Base-by-base conservation (phyloP, 208 protist genomes). In the Crithidia acanthocephali region DNA sequence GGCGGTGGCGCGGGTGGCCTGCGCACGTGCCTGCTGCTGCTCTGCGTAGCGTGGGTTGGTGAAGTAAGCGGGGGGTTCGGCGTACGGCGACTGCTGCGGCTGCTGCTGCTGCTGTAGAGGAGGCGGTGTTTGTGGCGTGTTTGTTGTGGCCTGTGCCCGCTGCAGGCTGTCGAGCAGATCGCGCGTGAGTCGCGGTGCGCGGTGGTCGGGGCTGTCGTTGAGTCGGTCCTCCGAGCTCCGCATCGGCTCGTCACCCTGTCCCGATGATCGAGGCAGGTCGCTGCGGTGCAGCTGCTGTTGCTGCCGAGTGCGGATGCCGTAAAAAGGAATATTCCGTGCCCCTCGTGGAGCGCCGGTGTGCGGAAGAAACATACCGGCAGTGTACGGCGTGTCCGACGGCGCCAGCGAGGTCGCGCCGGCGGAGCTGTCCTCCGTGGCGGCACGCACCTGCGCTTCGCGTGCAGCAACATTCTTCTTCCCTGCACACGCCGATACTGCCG, bases 131-230 rank as follows among this genome's bases (percentile, higher is more conserved):
- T 42, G 22, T 56, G 42, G 3, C 18, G 45, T n/a, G 5, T 32
- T 66, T 5, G 44, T 9, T 15, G 44, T 45, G 10, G 30, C 45
- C 45, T 66, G 44, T 20, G 60, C 45, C 3, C 47, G 23, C 35
- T 76, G 70, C 4, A 76, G 60, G 2, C n/a, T 37, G 32, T 64
- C 62, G 10, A 76, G 70, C 37, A 52, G 47, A 15, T 37, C 55
- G 1, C 62, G 51, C 7, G 70, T 76, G 37, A 76, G 62, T 11
- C 53, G 52, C 25, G 70, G 53, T 28, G 47, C 32, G 27, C 27
- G 37, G 1, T 20, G 20, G 3, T 3, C 44, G 10, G 25, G 11
- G 1, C 2, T 27, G 28, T 10, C 44, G 44, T 1, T 44, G 7
- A 33, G 2, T 2, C 2, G 4, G 30, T 61, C 30, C 25, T 8